phyloP scores from a whole-genome alignment of 805 yeast genomes.

The Cyberlindnera veronae region DNA sequence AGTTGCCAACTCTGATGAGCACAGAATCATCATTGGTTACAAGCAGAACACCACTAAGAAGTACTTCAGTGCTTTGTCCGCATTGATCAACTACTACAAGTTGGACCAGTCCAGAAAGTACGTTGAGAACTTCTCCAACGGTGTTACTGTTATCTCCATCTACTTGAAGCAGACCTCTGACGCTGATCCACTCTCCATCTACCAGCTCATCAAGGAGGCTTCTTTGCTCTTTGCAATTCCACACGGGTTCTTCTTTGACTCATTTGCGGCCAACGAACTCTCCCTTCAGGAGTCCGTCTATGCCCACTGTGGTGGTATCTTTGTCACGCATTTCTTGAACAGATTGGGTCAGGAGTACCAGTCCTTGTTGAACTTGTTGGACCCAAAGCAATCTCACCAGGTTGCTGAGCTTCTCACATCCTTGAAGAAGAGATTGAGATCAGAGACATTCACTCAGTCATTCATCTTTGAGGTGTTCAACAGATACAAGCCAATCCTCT shows the following conservation, averaged over 20 bases:
- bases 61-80: constrained; percentile 81
- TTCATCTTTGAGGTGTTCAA: constrained; percentile 76
- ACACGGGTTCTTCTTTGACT: constrained; percentile 70
- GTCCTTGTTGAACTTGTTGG: constrained; percentile 61
- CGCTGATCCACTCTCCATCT: constrained; percentile 60
- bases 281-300: constrained; percentile 93
- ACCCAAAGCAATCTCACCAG: constrained; percentile 54
- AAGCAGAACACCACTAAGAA: constrained; percentile 81
- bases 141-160: constrained; percentile 80
- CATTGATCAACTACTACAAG: constrained; percentile 85
- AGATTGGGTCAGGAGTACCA: constrained; percentile 88
- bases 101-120: constrained; percentile 83
- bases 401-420: constrained; percentile 71
- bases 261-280: constrained; percentile 70
- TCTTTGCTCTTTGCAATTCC: constrained; percentile 91
- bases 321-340: constrained; percentile 91
- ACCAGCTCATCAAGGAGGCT: constrained; percentile 91
- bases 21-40: constrained; percentile 84
- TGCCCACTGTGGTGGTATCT: constrained; percentile 90
- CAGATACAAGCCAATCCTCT: constrained; percentile 64
- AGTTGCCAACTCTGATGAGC: constrained; percentile 75
- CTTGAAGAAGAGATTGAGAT: constrained; percentile 84
- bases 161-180: constrained; percentile 67
- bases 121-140: constrained; percentile 91
- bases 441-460: constrained; percentile 88